A percentile compares a stretch with the other conserved stretches of the same genome.
Evolutionary conservation across 495 filamentous ascomycete genomes (phyloP).

Genomic region (Mycothermus thermophilus): DNA sequence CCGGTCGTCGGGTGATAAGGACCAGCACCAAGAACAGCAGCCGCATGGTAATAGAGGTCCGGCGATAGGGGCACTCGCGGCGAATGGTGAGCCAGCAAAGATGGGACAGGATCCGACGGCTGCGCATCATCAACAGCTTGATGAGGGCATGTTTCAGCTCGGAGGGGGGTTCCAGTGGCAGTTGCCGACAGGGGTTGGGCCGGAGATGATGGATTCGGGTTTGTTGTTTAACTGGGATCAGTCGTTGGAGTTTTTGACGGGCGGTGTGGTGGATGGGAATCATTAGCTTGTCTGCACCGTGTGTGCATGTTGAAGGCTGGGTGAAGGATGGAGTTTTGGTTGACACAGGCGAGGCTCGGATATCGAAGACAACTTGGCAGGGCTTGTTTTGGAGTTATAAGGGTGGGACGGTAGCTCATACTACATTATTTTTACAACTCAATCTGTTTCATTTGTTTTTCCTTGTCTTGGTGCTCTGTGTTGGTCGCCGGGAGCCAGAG

Average conservation of each 20-base stretch:
- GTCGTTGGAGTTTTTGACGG: slow-evolving; percentile 7
- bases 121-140: background rate
- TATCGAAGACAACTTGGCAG: too few relatives aligned
- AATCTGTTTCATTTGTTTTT: too few relatives aligned
- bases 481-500: too few relatives aligned
- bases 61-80: background rate
- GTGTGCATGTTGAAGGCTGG: too few relatives aligned
- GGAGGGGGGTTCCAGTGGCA: slow-evolving; percentile 7
- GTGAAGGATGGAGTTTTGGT: too few relatives aligned
- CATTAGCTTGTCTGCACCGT: background rate
- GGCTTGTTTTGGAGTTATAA: too few relatives aligned
- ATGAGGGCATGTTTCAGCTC: slow-evolving; percentile 2
- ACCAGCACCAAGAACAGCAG: background rate
- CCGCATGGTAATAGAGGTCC: too few relatives aligned
- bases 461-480: too few relatives aligned
- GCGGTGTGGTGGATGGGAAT: slow-evolving; percentile 2
- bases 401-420: too few relatives aligned
- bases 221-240: slow-evolving; percentile 13
- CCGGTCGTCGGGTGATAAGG: slow-evolving; percentile 1
- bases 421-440: too few relatives aligned
- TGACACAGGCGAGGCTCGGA: too few relatives aligned
- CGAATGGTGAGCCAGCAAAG: background rate
- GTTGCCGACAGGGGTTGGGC: slow-evolving; percentile 1
- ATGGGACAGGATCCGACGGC: background rate
- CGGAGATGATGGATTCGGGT: slow-evolving; percentile 3